phyloP scores from a whole-genome alignment of 345 rosid genomes.

The Anacardium occidentale region DNA sequence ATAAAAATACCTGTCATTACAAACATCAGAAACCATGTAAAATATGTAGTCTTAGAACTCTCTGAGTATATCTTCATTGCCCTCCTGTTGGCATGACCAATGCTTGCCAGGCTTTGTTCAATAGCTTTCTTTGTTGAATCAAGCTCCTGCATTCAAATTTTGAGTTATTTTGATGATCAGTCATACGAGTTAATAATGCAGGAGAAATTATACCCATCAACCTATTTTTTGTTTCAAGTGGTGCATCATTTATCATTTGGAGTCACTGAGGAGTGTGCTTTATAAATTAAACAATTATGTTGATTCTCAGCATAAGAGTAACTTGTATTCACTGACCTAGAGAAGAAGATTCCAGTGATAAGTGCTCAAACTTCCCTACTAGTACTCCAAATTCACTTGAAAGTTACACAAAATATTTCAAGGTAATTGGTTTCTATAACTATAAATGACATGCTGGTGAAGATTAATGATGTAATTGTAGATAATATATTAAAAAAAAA shows the following conservation, averaged over 20 bases:
- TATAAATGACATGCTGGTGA: background rate
- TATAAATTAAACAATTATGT: too few species aligned
- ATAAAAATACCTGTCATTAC: constrained; percentile 69
- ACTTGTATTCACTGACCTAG: background rate
- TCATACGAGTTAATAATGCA: too few species aligned
- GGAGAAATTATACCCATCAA: too few species aligned
- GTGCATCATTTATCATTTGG: too few species aligned
- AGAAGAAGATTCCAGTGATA: background rate
- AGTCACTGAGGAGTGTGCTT: too few species aligned
- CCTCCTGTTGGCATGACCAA: constrained; percentile 66
- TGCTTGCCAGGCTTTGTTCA: constrained; percentile 87
- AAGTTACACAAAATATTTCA: background rate
- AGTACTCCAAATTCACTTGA: background rate
- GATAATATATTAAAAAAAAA: too few species aligned
- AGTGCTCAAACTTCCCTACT: background rate
- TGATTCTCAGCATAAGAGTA: background rate
- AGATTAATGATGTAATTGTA: too few species aligned
- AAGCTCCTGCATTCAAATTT: constrained; percentile 53
- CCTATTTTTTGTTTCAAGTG: background rate
- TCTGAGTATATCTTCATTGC: constrained; percentile 60
- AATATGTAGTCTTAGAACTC: constrained; percentile 76
- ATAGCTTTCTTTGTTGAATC: constrained; percentile 83
- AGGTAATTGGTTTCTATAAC: background rate
- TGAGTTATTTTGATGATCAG: background rate
- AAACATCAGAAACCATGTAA: constrained; percentile 76